Conservation (phyloP, 2,329 filamentous ascomycete species). For the Cercospora sp. region DNA sequence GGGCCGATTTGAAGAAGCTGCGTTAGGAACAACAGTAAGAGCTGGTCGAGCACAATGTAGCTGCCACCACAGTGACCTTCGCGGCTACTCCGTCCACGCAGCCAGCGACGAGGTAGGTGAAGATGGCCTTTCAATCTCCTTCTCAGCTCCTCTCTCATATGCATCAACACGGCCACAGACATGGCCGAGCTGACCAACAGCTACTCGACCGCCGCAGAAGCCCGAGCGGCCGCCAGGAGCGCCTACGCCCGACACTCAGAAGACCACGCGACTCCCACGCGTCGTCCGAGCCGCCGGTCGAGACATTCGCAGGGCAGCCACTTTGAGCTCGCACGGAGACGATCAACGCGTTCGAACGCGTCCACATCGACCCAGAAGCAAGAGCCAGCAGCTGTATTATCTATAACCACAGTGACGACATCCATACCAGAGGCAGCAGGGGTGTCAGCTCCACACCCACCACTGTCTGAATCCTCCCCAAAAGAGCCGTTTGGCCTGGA, state of each 20-base stretch:
- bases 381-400: not conserved
- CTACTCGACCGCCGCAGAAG: constrained; percentile 1
- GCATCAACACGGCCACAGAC: not conserved
- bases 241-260: constrained; percentile 8
- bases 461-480: not conserved
- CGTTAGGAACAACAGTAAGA: not conserved
- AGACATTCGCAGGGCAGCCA: constrained; percentile 9
- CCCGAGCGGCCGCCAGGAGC: constrained; percentile 7
- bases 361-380: constrained; percentile 7
- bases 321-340: constrained; percentile 6
- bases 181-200: constrained; percentile 5
- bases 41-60: not conserved
- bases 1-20: not conserved
- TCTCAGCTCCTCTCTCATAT: not conserved
- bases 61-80: not conserved
- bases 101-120: constrained; percentile 4
- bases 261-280: constrained; percentile 7
- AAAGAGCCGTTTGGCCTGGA: not conserved
- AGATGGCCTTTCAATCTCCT: not conserved
- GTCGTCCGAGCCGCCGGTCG: constrained; percentile 9
- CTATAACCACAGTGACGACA: not conserved
- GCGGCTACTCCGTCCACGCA: not conserved
- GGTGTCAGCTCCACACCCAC: not conserved
- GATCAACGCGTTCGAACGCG: constrained; percentile 4
- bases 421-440: not conserved